phyloP scores from a whole-genome alignment of 2,329 filamentous ascomycete genomes.

The Lachnellula occidentalis region DNA sequence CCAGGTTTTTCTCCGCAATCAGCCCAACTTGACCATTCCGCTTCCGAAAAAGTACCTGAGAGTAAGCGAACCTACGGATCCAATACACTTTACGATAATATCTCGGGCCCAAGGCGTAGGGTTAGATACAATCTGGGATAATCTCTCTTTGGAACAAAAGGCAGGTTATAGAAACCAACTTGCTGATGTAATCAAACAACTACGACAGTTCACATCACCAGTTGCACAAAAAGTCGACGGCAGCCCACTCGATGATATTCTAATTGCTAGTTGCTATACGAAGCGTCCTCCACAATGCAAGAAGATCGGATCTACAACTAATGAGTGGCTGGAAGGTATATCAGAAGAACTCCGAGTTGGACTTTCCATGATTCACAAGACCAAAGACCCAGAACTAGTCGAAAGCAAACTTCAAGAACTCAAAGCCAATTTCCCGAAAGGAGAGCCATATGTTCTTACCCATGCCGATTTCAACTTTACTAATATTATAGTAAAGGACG shows the following conservation, averaged over 20 bases:
- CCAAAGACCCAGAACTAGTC: conserved; percentile 7
- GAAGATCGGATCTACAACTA: conserved; percentile 10
- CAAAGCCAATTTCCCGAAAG: conserved; percentile 5
- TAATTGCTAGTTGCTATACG: conserved; percentile 5
- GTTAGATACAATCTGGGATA: conserved; percentile 10
- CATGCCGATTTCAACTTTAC: conserved; percentile 33
- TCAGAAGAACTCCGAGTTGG: conserved; percentile 9
- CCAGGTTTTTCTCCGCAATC: conserved; percentile 13
- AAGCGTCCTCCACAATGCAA: conserved; percentile 6
- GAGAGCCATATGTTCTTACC: conserved; percentile 32
- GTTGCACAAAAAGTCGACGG: conserved; percentile 10
- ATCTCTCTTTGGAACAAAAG: conserved; percentile 8
- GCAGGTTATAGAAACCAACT: conserved; percentile 7
- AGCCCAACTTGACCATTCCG: conserved; percentile 9
- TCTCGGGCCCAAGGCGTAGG: conserved; percentile 10
- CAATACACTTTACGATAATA: conserved; percentile 9
- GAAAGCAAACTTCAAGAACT: conserved; percentile 7
- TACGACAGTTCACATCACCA: conserved; percentile 11
- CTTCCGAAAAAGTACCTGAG: conserved; percentile 9
- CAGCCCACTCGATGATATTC: conserved; percentile 1
- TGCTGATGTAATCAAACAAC: conserved; percentile 1
- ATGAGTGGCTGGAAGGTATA: conserved; percentile 14
- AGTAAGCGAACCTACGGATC: conserved; percentile 10
- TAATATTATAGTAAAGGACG: conserved; percentile 36
- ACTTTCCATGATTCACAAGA: conserved; percentile 7